Conservation (phyloP, 2,329 filamentous ascomycete species). For the Dactylellina haptotyla region DNA sequence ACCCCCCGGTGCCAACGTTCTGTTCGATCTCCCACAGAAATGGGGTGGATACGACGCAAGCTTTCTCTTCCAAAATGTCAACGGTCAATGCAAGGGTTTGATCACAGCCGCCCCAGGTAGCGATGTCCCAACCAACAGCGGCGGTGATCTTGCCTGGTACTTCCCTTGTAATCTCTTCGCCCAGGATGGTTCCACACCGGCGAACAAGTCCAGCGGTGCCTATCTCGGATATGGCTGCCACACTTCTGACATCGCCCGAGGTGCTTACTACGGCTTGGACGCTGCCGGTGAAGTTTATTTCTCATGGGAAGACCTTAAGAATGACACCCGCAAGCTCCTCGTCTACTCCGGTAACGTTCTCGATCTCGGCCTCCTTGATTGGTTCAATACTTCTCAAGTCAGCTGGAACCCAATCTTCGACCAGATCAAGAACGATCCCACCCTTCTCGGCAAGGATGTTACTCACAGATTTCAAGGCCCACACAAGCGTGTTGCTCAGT, state of each 20-base stretch:
- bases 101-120: constrained; percentile 78
- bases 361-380: constrained; percentile 85
- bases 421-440: constrained; percentile 75
- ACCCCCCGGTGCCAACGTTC: constrained; percentile 76
- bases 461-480: constrained; percentile 84
- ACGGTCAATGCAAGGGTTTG: constrained; percentile 91
- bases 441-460: constrained; percentile 83
- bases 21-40: constrained; percentile 78
- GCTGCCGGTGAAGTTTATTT: constrained; percentile 90
- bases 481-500: constrained; percentile 85
- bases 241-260: constrained; percentile 74
- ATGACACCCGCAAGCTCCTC: constrained; percentile 85
- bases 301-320: constrained; percentile 93
- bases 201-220: constrained; percentile 73
- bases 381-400: constrained; percentile 88
- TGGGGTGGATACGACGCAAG: constrained; percentile 91
- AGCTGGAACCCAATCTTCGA: constrained; percentile 79
- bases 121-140: constrained; percentile 78
- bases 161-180: constrained; percentile 93
- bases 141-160: constrained; percentile 89
- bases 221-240: constrained; percentile 92
- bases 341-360: constrained; percentile 95
- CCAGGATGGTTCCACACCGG: constrained; percentile 84
- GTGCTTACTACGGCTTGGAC: constrained; percentile 73
- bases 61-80: constrained; percentile 98